Conservation (phyloP, 2,329 filamentous ascomycete species). For the Paecilomyces sp. region DNA sequence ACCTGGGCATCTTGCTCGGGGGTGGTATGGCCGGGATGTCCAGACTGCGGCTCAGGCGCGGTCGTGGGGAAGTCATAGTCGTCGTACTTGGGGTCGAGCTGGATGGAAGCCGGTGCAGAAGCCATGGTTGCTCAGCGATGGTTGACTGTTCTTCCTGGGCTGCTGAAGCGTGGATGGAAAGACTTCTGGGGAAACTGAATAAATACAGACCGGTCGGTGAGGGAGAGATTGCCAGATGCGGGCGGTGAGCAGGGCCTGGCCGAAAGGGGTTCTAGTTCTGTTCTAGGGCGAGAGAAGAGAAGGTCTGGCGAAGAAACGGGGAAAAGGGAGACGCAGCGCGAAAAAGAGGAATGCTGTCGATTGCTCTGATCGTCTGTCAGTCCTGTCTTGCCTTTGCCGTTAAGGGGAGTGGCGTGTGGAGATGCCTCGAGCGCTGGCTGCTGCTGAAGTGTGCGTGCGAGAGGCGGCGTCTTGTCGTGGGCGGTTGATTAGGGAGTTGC, state of each 20-base stretch:
- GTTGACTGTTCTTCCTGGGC: not conserved
- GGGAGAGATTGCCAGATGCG: conserved; percentile 1
- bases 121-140: conserved; percentile 20
- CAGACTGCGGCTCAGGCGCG: conserved; percentile 60
- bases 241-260: conserved; percentile 1
- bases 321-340: conserved; percentile 7
- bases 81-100: conserved; percentile 85
- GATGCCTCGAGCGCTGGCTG: not conserved
- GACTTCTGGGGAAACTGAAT: not conserved
- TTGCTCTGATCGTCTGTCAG: not conserved
- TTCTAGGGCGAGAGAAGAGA: conserved; percentile 6
- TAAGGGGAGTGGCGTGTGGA: not conserved
- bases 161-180: not conserved
- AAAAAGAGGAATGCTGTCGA: conserved; percentile 4
- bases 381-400: not conserved
- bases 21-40: conserved; percentile 84
- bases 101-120: conserved; percentile 25
- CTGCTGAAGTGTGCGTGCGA: not conserved
- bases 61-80: conserved; percentile 87
- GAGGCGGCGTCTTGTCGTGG: not conserved
- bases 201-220: not conserved
- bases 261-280: conserved; percentile 1
- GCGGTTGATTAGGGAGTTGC: not conserved
- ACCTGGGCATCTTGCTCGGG: conserved; percentile 84
- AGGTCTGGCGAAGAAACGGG: conserved; percentile 13